Percentiles rank a stretch among this genome's conserved stretches.
Evolutionary conservation across 2,329 filamentous ascomycete genomes (phyloP).

Genomic region (Plenodomus lindquistii): DNA sequence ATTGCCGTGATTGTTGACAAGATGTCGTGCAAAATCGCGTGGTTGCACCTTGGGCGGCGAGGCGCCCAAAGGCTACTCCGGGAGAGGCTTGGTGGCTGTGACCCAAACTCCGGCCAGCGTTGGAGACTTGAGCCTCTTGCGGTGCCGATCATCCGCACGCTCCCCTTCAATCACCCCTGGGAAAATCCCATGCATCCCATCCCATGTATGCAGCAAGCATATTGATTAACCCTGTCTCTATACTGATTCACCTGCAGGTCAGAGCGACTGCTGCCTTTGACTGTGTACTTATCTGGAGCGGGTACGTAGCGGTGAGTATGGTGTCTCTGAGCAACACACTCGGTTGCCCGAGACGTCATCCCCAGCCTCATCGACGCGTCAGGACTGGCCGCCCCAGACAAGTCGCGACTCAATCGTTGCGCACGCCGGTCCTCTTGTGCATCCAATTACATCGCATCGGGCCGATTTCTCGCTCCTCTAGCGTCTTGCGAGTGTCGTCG

Average conservation of each 20-base stretch:
- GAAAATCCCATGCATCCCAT: background rate
- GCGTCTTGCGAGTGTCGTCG: background rate
- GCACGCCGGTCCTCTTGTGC: background rate
- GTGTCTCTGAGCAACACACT: background rate
- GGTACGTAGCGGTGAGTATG: no score
- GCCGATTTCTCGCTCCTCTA: background rate
- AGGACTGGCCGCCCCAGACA: background rate
- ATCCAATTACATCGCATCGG: background rate
- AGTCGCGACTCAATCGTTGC: background rate
- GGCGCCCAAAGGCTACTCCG: background rate
- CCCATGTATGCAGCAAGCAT: background rate
- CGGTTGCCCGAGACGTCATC: background rate
- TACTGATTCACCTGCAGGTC: background rate
- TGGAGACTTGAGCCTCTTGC: background rate
- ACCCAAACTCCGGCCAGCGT: no score
- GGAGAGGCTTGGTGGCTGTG: background rate
- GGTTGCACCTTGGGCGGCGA: background rate
- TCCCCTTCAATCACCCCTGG: background rate
- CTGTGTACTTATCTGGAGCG: no score
- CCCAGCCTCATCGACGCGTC: background rate
- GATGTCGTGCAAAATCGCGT: no score
- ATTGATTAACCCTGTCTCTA: no score
- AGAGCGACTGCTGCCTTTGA: no score
- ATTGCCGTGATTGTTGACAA: background rate
- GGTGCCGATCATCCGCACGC: background rate